Percentiles rank a stretch among this genome's conserved stretches.
phyloP scores from a whole-genome alignment of 345 rosid species.

The Corchorus olitorius region DNA sequence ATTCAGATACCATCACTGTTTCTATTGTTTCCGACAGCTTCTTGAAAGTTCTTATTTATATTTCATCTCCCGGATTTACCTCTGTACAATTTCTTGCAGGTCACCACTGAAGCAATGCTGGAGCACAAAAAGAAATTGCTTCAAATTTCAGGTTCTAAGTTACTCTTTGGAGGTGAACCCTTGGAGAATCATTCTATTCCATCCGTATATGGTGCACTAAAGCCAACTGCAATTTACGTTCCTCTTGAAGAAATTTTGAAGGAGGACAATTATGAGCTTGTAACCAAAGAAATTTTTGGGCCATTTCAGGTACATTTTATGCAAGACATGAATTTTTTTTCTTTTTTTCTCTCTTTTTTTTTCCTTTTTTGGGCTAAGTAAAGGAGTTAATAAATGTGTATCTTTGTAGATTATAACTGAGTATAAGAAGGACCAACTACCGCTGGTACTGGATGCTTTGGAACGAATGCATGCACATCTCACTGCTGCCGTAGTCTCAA shows the following conservation, averaged over 20 bases:
- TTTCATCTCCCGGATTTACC: not conserved
- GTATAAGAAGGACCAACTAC: conserved; percentile 77
- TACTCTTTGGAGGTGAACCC: conserved; percentile 88
- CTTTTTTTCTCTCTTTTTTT: no score
- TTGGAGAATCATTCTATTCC: conserved; percentile 89
- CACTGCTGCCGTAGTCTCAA: conserved; percentile 96
- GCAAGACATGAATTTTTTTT: not conserved
- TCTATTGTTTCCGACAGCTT: no score
- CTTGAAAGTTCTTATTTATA: no score
- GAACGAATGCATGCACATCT: conserved; percentile 97
- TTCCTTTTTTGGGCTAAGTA: no score
- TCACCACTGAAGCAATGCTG: conserved; percentile 87
- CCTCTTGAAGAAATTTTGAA: conserved; percentile 89
- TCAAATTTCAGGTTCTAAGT: conserved; percentile 75
- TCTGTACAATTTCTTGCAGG: conserved; percentile 35
- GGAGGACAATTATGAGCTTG: conserved; percentile 68
- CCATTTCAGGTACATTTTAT: conserved; percentile 80
- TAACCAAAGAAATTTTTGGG: conserved; percentile 88
- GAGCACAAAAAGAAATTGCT: conserved; percentile 81
- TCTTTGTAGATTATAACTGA: conserved; percentile 70
- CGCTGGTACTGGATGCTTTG: conserved; percentile 75
- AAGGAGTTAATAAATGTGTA: not conserved
- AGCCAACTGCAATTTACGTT: conserved; percentile 86
- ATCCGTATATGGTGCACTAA: conserved; percentile 78
- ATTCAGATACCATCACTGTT: no score